Conservation (phyloP, 345 rosid species). For the Salix brachista region DNA sequence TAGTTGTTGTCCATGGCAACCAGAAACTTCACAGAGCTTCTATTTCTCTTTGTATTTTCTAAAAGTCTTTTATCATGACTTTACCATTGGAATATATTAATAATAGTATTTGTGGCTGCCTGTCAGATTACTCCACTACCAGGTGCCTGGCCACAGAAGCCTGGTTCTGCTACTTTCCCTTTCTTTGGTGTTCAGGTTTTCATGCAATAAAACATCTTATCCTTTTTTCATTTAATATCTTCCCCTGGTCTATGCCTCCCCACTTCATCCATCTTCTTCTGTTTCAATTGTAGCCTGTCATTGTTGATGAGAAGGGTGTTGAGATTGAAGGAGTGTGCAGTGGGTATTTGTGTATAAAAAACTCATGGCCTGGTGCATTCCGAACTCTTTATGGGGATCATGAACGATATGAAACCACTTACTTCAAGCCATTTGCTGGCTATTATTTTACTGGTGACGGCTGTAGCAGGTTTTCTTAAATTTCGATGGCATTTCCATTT, state of each 20-base stretch:
- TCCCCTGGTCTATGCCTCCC: not conserved
- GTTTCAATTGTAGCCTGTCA: constrained; percentile 55
- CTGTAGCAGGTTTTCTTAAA: constrained; percentile 60
- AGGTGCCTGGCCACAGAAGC: constrained; percentile 99
- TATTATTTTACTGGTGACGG: constrained; percentile 96
- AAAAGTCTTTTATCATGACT: not conserved
- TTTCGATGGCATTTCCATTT: not conserved
- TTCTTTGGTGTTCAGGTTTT: constrained; percentile 97
- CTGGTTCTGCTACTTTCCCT: constrained; percentile 99
- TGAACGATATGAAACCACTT: constrained; percentile 95
- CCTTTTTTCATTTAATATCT: not conserved
- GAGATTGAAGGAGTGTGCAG: constrained; percentile 94
- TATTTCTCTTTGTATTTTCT: not conserved
- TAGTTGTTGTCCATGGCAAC: constrained; percentile 43
- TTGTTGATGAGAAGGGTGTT: constrained; percentile 95
- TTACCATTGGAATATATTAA: not conserved
- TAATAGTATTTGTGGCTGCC: constrained; percentile 9
- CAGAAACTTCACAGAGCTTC: constrained; percentile 61
- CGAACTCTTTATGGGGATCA: constrained; percentile 96
- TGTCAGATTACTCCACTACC: constrained; percentile 92
- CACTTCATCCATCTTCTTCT: constrained; percentile 5
- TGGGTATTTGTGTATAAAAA: constrained; percentile 83
- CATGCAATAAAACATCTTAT: not conserved
- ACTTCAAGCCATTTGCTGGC: constrained; percentile 93
- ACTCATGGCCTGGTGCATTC: constrained; percentile 98